Evolutionary conservation across 1,284 basidiomycete species (phyloP), one percentile per base, ranked within the genome.

Genomic region (Hortiboletus rubellus): DNA sequence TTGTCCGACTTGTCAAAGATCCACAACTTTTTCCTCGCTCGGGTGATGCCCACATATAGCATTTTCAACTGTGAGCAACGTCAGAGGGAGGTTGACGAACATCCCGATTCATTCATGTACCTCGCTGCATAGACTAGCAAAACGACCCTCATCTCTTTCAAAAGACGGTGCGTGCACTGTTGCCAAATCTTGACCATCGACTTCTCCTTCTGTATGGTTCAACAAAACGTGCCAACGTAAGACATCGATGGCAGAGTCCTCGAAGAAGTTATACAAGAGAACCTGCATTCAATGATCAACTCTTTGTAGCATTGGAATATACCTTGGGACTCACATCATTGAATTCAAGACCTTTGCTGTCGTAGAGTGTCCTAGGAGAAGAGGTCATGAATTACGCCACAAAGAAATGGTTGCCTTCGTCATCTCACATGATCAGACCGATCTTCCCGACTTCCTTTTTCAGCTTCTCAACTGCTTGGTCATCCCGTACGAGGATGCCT

Each of bases 301-400:
- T 33, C 6, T 36, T 5, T 12, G 42, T 15, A 12, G 5, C 2
- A 5, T 37, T 12, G 2, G 4, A 18, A 51, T 31, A 24, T 22
- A 33, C 17, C 7, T 17, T 11, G 9, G 48, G 24, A 10, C 78
- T 54, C 58, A 86, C 86, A 55, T 89, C 87, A 61, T 89, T 80
- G 64, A 89, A 89, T 65, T 89, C 88, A 1, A 89, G 72, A 1
- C 89, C 88, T 67, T 91, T 91, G 76, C 82, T 84, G 50, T 91
- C 85, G 59, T 87, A 87, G 1, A 89, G 67, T 0, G 88, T 90
- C 75, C 87, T 89, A 52, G 8, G 41, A 43, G 2, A 30, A 31
- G 7, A 43, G 34, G 37, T 50, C 12, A 33, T 51, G 34, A 55
- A 12, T 46, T 53, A 12, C 0, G 8, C 7, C 8, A 14, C 11